Percentiles rank a stretch among this genome's conserved stretches.
phyloP scores from a whole-genome alignment of 2,329 filamentous ascomycete genomes.

The Apiospora pterosperma region DNA sequence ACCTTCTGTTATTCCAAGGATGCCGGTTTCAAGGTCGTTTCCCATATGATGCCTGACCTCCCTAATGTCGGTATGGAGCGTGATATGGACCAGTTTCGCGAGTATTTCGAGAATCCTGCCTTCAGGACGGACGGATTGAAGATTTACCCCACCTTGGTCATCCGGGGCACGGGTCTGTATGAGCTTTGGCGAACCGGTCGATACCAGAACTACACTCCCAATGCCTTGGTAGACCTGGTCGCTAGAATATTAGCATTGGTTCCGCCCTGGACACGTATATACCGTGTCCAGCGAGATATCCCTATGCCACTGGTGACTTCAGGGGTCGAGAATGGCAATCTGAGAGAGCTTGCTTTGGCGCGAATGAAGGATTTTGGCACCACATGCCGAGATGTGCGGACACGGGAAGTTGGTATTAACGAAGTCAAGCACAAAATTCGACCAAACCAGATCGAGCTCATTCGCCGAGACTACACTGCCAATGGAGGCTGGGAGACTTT shows the following conservation, averaged over 20 bases:
- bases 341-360: slow-evolving; percentile 89
- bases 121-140: slow-evolving; percentile 97
- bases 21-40: slow-evolving; percentile 97
- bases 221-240: slow-evolving; percentile 91
- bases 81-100: slow-evolving; percentile 92
- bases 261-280: slow-evolving; percentile 97
- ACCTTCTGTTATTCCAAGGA: slow-evolving; percentile 98
- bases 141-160: slow-evolving; percentile 96
- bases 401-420: slow-evolving; percentile 95
- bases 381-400: slow-evolving; percentile 92
- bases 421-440: slow-evolving; percentile 99
- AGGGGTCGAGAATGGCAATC: slow-evolving; percentile 95
- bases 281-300: slow-evolving; percentile 96
- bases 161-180: slow-evolving; percentile 92
- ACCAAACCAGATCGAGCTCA: slow-evolving; percentile 91
- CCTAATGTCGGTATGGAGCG: slow-evolving; percentile 98
- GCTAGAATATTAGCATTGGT: slow-evolving; percentile 93
- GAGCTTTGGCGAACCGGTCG: slow-evolving; percentile 95
- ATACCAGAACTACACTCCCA: slow-evolving; percentile 98
- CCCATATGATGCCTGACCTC: slow-evolving; percentile 99
- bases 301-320: slow-evolving; percentile 99
- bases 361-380: slow-evolving; percentile 99
- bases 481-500: slow-evolving; percentile 99
- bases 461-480: slow-evolving; percentile 88
- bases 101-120: slow-evolving; percentile 95